Evolutionary conservation across 2,329 filamentous ascomycete genomes (phyloP), one percentile per base, ranked within the genome.

Genomic region (Trichoderma sp.): DNA sequence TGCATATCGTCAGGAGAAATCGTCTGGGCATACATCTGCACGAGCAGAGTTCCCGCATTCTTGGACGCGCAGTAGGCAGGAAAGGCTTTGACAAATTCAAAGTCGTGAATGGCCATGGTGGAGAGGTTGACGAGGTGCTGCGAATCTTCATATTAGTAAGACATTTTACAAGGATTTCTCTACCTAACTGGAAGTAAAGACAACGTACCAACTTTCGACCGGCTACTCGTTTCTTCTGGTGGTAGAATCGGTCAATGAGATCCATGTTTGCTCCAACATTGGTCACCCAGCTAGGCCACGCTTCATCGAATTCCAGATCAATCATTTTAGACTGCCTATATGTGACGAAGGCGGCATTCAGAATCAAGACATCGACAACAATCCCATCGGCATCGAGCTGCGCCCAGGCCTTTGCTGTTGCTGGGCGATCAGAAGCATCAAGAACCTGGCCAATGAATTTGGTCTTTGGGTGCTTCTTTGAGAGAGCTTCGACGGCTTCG

Each of bases 61-160:
- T 84, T 84, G 58, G 79, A 79, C 28, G 80, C 62, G 1, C 75
- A 74, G 73, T 84, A 83, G 3, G 70, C 74, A 3, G 76, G 74
- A 8, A 73, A 70, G 0, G 68, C 9, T 7, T 34, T n/a, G 1
- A 69, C 71, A 20, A 69, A n/a, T 32, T 55, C 62, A 12, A 74
- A 76, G 17, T 76, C 71, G 71, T 82, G 79, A 8, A 72, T 72
- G 2, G 70, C 70, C 23, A 57, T 34, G 28, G 65, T 70, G 3
- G 70, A 72, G 23, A 72, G 15, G 2, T 72, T 62, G 17, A 72
- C 9, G 12, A 72, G 13, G 28, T 47, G 63, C 70, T 72, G 9
- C 15, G 2, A 6, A 15, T 5, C 2, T 1, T 2, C 4, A 23
- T 6, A 4, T 57, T 9, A 62, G n/a, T 58, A n/a, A n/a, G n/a